Base-by-base conservation (phyloP, 1,139 yeast genomes). In the Taiozyma sp. region DNA sequence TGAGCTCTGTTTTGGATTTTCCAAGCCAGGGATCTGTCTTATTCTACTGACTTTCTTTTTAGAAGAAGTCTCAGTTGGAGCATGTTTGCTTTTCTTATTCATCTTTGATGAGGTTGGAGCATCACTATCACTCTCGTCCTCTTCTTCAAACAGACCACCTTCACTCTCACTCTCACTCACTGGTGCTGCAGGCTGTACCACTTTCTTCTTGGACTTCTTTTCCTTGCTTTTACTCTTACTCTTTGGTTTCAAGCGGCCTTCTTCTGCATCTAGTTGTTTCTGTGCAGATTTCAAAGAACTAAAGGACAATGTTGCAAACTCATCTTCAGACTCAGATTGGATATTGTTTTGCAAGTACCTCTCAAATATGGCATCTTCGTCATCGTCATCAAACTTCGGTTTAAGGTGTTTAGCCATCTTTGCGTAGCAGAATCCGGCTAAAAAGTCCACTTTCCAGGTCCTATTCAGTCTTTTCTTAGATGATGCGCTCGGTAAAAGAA, bases 21-120 rank as follows among this genome's bases (percentile, higher is more conserved):
- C 77, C 44, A 88, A 67, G 0, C 96, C 96, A 0, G 91, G 93
- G 21, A 89, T 83, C 35, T 82, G 81, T 57, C 97, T 74, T 42
- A 89, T 74, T 58, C 73, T 75, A 0, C 89, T 73, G 0, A 85
- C 95, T n/a, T 83, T 87, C 55, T 73, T 76, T 65, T 85, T 88
- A 2, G 91, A 72, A 7, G 95, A 85, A 26, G 79, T 60, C 63
- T 84, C 95, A 0, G 81, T 68, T 6, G 97, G 97, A 0, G 96
- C 96, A 69, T 89, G 96, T 62, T 88, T 88, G 57, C 68, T 71
- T 56, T 68, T 75, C 55, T 71, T 75, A 54, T 71, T 73, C 43
- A 61, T 57, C 52, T 50, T 55, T 50, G 56, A 63, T 4, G 40
- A 43, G 32, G 42, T 44, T 9, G 56, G 54, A 30, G 49, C 49